phyloP scores from a whole-genome alignment of 1,139 yeast genomes.

The Debaryomycetaceae sp. region DNA sequence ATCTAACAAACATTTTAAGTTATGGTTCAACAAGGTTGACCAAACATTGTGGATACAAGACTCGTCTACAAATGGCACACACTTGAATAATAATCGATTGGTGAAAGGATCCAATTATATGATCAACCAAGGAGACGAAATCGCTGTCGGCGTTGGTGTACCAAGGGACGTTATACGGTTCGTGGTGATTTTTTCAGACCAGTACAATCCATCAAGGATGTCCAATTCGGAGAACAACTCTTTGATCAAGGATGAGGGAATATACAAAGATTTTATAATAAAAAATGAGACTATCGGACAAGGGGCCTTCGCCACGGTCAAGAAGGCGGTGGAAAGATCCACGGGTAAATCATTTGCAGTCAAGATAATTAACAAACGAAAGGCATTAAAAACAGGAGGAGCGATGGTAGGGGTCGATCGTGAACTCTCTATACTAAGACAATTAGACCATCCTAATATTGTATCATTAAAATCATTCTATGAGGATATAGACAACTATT shows the following conservation, averaged over 20 bases:
- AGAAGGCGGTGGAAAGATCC: constrained; percentile 79
- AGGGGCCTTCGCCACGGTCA: constrained; percentile 96
- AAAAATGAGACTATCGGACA: constrained; percentile 86
- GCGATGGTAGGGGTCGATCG: constrained; percentile 68
- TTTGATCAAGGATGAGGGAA: constrained; percentile 41
- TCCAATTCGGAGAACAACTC: constrained; percentile 17
- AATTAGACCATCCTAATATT: constrained; percentile 78
- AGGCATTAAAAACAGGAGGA: constrained; percentile 68
- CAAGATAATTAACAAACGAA: constrained; percentile 79
- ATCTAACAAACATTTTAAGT: constrained; percentile 73
- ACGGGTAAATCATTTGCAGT: constrained; percentile 88
- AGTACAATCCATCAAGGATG: constrained; percentile 34
- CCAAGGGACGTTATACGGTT: constrained; percentile 71
- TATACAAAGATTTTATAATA: constrained; percentile 71
- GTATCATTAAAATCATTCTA: constrained; percentile 79
- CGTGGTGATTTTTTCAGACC: constrained; percentile 58
- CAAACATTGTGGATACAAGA: constrained; percentile 65
- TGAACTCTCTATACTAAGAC: constrained; percentile 75
- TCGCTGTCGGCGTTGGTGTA: constrained; percentile 86
- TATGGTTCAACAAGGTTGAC: constrained; percentile 57
- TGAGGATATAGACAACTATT: constrained; percentile 77
- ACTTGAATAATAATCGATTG: constrained; percentile 67
- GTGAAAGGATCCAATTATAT: constrained; percentile 81
- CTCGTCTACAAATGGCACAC: constrained; percentile 86
- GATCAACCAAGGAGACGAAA: constrained; percentile 87